Base-by-base conservation (phyloP, 2,329 filamentous ascomycete genomes). In the Penicillium vulpinum region DNA sequence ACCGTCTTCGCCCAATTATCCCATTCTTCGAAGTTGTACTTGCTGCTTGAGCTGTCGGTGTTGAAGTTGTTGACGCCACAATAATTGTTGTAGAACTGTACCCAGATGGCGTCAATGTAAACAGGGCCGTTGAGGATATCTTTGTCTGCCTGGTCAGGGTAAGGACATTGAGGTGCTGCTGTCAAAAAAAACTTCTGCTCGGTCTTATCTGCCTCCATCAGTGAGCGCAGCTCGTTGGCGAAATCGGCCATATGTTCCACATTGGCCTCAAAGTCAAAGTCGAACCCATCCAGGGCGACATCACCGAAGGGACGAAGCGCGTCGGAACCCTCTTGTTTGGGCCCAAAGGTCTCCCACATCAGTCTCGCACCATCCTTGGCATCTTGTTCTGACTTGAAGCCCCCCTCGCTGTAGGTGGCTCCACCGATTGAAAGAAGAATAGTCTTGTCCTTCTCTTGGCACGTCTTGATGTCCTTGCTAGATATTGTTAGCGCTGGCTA, bases 371-470 rank as follows among this genome's bases (percentile, higher is more conserved):
- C 83, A 1, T 76, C 68, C 21, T 77, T 70, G 6, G 88, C 88
- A 0, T 77, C 81, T 0, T 73, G 61, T 1, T 77, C 63, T n/a
- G 79, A 82, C 36, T 73, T 67, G 76, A 90, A 90, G 26, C 87
- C 87, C 31, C 85, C 87, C 70, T 90, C 86, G 18, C 78, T 84
- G 71, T 90, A 89, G 1, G 86, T 87, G 3, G 85, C 85, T 31
- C 89, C 88, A 18, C 88, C 89, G 43, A 92, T 79, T 3, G 88
- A 91, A 10, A 92, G 79, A 43, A 90, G 70, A 62, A 92, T 86
- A 1, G 87, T 90, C 75, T 91, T 92, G 60, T 83, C 83, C 59
- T 85, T 74, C 15, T 73, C 63, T 70, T 92, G 88, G 73, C 89
- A 92, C 10, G 79, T 73, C 18, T 69, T 70, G 61, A 84, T 83